Base-by-base conservation (phyloP, 2,329 filamentous ascomycete genomes). In the Cladosporium sp. region DNA sequence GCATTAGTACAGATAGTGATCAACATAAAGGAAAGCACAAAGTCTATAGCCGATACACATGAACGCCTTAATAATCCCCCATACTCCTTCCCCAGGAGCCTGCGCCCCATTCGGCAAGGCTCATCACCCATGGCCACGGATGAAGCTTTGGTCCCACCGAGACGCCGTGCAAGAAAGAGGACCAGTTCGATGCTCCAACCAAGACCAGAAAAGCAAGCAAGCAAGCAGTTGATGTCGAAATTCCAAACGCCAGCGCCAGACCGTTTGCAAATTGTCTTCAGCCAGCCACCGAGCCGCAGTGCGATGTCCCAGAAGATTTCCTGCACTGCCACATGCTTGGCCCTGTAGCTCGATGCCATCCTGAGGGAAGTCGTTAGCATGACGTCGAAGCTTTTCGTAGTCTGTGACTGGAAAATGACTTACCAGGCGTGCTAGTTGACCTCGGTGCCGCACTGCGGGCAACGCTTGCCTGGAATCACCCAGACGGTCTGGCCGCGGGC, bases 401-500 rank as follows among this genome's bases (percentile, higher is more conserved):
- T 32, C n/a, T 14, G n/a, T 32, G 39, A 46, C 16, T 18, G 14
- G 26, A 54, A 18, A 18, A 10, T 21, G 51, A 28, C 51, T 21
- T 54, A 54, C 51, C 51, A 32, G 39, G 25, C 8, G 25, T 16
- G 25, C 56, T 59, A 76, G 59, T 71, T 74, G 59, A 77, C 74
- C 60, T 75, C 73, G 26, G 70, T 71, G n/a, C 72, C 70, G 65
- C 76, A 77, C 39, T 72, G 68, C 30, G 75, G 72, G 64, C 76
- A 77, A 53, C 69, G 67, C 70, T 77, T 77, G 59, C 75, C 75
- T 16, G 73, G 71, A 58, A 77, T 75, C 57, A 77, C 76, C 74
- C 73, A 77, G 36, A 74, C 66, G 3, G 74, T 74, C 61, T 71
- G 64, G 26, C 75, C 75, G 59, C 70, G 70, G 16, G 65, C 34